Evolutionary conservation across 257 asterid genomes (phyloP).

Genomic region (Forsythia viridissima): DNA sequence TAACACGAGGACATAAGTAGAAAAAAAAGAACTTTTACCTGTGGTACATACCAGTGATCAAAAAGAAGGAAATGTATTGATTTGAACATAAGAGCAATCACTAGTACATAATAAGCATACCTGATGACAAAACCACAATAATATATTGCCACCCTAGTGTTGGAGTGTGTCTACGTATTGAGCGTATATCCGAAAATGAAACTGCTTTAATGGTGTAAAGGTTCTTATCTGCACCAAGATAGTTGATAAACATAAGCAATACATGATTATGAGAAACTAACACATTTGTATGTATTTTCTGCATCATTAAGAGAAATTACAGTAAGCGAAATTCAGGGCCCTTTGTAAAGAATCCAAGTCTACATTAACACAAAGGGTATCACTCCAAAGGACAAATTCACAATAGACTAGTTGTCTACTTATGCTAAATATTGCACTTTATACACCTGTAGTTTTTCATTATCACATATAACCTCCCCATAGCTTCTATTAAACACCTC

Average conservation of each 20-base stretch:
- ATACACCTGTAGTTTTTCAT: conserved; percentile 6
- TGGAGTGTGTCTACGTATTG: conserved; percentile 89
- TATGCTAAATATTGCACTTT: background rate
- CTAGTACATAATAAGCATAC: conserved; percentile 38
- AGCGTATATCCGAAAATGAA: conserved; percentile 81
- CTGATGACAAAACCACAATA: conserved; percentile 87
- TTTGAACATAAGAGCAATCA: conserved; percentile 7
- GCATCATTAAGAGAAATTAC: conserved; percentile 10
- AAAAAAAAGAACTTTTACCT: too few relatives aligned
- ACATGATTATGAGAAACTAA: conserved; percentile 11
- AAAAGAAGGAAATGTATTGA: conserved; percentile 5
- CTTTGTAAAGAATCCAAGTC: conserved; percentile 99
- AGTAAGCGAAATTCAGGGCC: conserved; percentile 30
- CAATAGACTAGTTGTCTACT: background rate
- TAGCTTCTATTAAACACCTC: background rate
- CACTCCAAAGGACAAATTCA: conserved; percentile 6
- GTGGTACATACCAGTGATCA: too few relatives aligned
- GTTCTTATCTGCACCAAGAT: conserved; percentile 70
- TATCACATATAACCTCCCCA: background rate
- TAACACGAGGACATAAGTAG: too few relatives aligned
- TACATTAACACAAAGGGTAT: conserved; percentile 29
- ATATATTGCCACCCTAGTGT: conserved; percentile 92
- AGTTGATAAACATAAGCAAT: conserved; percentile 14
- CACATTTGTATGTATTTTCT: background rate
- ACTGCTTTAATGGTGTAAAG: conserved; percentile 90